Base-by-base conservation (phyloP, 2,329 filamentous ascomycete species). In the Talaromyces sp. region DNA sequence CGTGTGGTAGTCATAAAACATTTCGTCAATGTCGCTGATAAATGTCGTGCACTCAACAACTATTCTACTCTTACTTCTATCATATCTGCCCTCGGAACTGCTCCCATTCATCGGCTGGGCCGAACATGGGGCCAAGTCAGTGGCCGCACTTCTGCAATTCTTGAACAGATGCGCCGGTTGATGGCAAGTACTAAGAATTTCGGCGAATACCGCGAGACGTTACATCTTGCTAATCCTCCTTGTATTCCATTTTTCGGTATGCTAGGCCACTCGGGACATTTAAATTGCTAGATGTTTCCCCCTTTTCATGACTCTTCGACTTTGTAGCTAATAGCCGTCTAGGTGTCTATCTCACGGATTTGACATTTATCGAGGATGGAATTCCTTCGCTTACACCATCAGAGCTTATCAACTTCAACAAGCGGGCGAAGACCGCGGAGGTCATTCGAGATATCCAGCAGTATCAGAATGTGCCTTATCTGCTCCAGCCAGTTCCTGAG, bases 131-230 rank as follows among this genome's bases (percentile, higher is more conserved):
- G 90, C 57, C 89, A 94, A 69, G 91, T 97, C 30, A 94, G 92
- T 53, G 87, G 90, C 50, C 89, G 91, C 61, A 94, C 91, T 2
- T 87, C 88, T 60, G 80, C 82, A 11, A 86, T 89, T 7, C 77
- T 99, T 33, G 94, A 99, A 73, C 87, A 85, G 45, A 96, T 99
- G 91, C 88, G 93, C 50, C 88, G 87, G 61, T 82, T 97, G 51
- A 99, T 99, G 91, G 90, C 89, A 19, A 97, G 91, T 74, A 96
- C 91, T 41, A 97, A 96, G 79, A 99, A 99, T 74, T 99, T 97
- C 78, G 89, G 89, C 65, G 92, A 97, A 74, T 99, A 99, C 73
- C 86, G 94, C 70, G 94, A 97, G 70, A 87, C 91, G 24, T 79
- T 99, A 50, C 93, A 97, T 77, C 87, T 88, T 50, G 91, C 93